Evolutionary conservation across 306 rosid species (phyloP), one percentile per base, ranked within the genome.

Genomic region (Medicago lupulina): DNA sequence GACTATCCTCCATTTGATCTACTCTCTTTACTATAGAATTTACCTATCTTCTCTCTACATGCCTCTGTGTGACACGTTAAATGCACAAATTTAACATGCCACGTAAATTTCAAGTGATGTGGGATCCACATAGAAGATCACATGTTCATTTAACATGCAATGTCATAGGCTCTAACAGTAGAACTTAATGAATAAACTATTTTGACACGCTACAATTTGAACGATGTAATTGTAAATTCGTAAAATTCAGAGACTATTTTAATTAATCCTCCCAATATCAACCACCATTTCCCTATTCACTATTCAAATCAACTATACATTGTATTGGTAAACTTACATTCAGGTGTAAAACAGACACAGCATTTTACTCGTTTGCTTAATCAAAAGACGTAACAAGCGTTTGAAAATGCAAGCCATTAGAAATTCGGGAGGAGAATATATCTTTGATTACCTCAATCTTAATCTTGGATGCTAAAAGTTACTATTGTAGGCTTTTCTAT

Each of bases 401-500:
- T 51, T 21, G 47, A 70, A 63, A 59, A 75, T 65, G 66, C 53
- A 34, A 58, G 19, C 15, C 38, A 18, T 31, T 23, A 5, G 54
- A 54, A 74, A 19, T 68, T 61, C 2, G 47, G 59, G 13, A 62
- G 38, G 54, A 47, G 8, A 55, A 43, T 6, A 65, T 40, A 18
- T 72, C 25, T 38, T 41, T 15, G 28, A 25, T 49, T 47, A n/a
- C 51, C 53, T 19, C 7, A 34, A 62, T 21, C 15, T 60, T 34
- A 40, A 47, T 16, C 31, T 25, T 53, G 23, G 69, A 69, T 39
- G 67, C 67, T 60, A 44, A 41, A 51, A 28, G 50, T 28, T 59
- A 60, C 57, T n/a, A 50, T 3, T 8, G 16, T 18, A 75, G 12
- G 71, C 50, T 49, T 74, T 49, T 64, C 50, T 18, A 21, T 4